Conservation (phyloP, 805 yeast species). For the Starmerella apicola region DNA sequence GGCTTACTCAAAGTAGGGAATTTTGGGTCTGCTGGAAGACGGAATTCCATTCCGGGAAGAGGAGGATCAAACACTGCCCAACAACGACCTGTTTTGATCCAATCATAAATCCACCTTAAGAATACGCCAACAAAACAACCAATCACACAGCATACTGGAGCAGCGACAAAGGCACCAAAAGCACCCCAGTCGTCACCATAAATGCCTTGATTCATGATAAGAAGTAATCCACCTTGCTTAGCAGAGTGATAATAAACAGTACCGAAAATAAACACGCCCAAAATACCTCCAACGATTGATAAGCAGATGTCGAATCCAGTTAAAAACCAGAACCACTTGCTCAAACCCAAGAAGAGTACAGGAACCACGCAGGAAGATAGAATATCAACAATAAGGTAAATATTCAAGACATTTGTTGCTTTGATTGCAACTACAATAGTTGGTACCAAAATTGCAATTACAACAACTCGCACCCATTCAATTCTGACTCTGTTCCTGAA, state of each 20-base stretch:
- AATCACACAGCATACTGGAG: slow-evolving; percentile 69
- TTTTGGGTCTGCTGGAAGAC: slow-evolving; percentile 11
- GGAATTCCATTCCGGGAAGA: slow-evolving; percentile 9
- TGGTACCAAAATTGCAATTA: slow-evolving; percentile 71
- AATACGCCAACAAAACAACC: slow-evolving; percentile 43
- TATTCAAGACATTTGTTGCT: slow-evolving; percentile 73
- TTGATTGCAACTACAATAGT: slow-evolving; percentile 71
- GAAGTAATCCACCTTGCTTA: slow-evolving; percentile 61
- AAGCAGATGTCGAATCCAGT: slow-evolving; percentile 69
- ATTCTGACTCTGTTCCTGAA: slow-evolving; percentile 69
- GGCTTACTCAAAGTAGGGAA: slow-evolving; percentile 14
- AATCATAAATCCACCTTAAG: slow-evolving; percentile 18
- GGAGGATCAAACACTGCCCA: slow-evolving; percentile 19
- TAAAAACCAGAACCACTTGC: slow-evolving; percentile 51
- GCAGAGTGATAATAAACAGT: slow-evolving; percentile 57
- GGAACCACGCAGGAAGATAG: slow-evolving; percentile 83
- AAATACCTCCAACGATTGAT: slow-evolving; percentile 73
- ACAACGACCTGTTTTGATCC: slow-evolving; percentile 8
- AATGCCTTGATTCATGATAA: slow-evolving; percentile 54
- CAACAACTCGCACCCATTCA: slow-evolving; percentile 55
- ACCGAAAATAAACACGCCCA: slow-evolving; percentile 75
- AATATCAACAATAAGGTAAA: slow-evolving; percentile 81
- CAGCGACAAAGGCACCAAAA: slow-evolving; percentile 86
- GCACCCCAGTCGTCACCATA: slow-evolving; percentile 84
- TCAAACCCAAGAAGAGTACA: slow-evolving; percentile 65